Evolutionary conservation across 805 yeast species (phyloP), one percentile per base, ranked within the genome.

Genomic region (Metschnikowia peoriensis): DNA sequence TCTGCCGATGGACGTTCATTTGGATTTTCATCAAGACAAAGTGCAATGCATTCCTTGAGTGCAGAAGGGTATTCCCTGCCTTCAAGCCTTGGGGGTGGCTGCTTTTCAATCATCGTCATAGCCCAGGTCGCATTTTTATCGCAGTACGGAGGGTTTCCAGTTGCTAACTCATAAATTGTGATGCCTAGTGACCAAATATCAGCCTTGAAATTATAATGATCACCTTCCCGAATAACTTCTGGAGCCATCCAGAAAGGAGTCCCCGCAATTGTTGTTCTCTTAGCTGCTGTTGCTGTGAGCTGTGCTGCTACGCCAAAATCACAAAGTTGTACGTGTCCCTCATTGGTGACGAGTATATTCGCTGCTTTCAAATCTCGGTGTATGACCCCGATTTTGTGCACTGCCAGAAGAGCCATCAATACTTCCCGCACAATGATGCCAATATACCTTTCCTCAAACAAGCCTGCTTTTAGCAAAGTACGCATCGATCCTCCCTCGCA

Each of bases 191-290:
- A 92, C 99, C 99, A 94, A 7, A 94, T 89, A 68, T 94, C 99
- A 0, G 96, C 99, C 69, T 86, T 92, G 42, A 86, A 81, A 67
- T 89, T 96, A 75, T 94, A 88, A 8, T 86, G 80, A 14, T 86
- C 88, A 40, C 96, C 96, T 68, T 93, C 97, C 72, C 89, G 80
- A 39, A 93, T 93, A 34, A 93, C 99, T 68, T 93, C 99, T 0
- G 99, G 99, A 0, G 99, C 97, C 99, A 94, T 94, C 99, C 99
- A 94, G 66, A 91, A 94, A 0, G 96, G 96, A 0, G 96, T 88
- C 7, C 96, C 96, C 0, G 97, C 98, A 83, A 96, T 91, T 0
- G 99, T 94, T 37, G 93, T 88, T 61, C 99, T 78, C 66, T 91
- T 89, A 44, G 85, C 67, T 16, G 84, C 82, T 38, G 85, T 80